These are phyloP conservation scores for Rhizopogon vesiculosus DNA, from an alignment of 768 basidiomycete genomes.

Conservation along the genomic window DNA sequence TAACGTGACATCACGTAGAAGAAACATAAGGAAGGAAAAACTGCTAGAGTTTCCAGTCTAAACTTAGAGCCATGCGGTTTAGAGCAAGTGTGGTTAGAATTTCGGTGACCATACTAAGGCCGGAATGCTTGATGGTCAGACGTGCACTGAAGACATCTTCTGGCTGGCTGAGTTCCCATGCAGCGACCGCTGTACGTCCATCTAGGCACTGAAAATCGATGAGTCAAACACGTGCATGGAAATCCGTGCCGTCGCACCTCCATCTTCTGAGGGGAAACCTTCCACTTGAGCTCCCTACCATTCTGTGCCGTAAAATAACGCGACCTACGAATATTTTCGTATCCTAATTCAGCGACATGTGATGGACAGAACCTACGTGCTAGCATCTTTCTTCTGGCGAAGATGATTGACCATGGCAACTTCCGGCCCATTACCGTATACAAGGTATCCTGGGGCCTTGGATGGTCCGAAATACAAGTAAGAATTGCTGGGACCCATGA, in stretches of 20 bases:
- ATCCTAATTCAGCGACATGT: not conserved
- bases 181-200: conserved; percentile 54
- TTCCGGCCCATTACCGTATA: conserved; percentile 61
- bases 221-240: not conserved
- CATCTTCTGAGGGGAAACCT: conserved; percentile 53
- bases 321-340: conserved; percentile 39
- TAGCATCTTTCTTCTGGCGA: conserved; percentile 53
- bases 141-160: conserved; percentile 55
- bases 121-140: conserved; percentile 53
- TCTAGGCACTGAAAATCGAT: conserved; percentile 51
- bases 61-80: conserved; percentile 61
- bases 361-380: conserved; percentile 46
- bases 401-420: conserved; percentile 54
- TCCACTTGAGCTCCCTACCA: conserved; percentile 76
- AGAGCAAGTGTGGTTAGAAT: conserved; percentile 71
- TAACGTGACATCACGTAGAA: not conserved
- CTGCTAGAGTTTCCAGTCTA: conserved; percentile 43
- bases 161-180: conserved; percentile 62
- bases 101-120: conserved; percentile 66
- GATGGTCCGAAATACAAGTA: conserved; percentile 74
- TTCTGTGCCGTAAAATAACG: conserved; percentile 71
- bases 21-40: not conserved
- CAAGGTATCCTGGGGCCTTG: conserved; percentile 54
- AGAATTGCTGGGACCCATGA: conserved; percentile 79
- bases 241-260: conserved; percentile 46